Evolutionary conservation across 495 filamentous ascomycete species (phyloP), one percentile per base, ranked within the genome.

Genomic region (Apiosordaria backusii): DNA sequence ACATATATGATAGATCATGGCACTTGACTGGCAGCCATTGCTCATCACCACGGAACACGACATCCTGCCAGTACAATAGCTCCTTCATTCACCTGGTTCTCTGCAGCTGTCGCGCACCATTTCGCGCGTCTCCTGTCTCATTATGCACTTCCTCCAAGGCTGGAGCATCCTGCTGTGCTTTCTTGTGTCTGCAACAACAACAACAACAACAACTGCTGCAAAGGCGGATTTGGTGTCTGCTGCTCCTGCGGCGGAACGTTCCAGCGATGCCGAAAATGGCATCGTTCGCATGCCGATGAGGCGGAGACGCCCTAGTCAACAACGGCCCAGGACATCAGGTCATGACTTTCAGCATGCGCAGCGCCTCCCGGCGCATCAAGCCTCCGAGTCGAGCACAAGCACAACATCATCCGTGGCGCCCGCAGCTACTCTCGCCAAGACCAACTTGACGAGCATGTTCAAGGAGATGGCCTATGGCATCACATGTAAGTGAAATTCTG

Each of bases 391-490:
- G 9, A 45, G 35, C 35, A 45, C 35, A 45, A 45, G 35, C 35
- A 40, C 59, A 35, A 35, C 59, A 6, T 61, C 59, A 4, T 61
- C 59, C n/a, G 27, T 55, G n/a, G 22, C 50, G 16, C 27, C 62
- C 16, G 23, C 35, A 21, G 50, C 62, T 9, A 23, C 50, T 16
- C 54, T 68, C 2, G 52, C 52, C 21, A n/a, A 29, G 50, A 19
- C 53, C 50, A 68, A 68, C 50, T 19, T 62, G 19, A 68, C 55
- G 3, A 60, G 61, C 4, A 53, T 69, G 23, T 65, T 72, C 24
- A 61, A 65, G 53, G 67, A 72, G 35, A 65, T 68, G 29, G 67
- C 70, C 23, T 72, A 72, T 35, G 62, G 59, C 2, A 58, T 72
- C n/a, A 52, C 67, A 25, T 4, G 70, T 72, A 19, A 50, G 65